Percentiles rank a stretch among this genome's conserved stretches.
Evolutionary conservation across 176 grass and related monocot species (phyloP).

Genomic region (Rhynchospora tenuis): DNA sequence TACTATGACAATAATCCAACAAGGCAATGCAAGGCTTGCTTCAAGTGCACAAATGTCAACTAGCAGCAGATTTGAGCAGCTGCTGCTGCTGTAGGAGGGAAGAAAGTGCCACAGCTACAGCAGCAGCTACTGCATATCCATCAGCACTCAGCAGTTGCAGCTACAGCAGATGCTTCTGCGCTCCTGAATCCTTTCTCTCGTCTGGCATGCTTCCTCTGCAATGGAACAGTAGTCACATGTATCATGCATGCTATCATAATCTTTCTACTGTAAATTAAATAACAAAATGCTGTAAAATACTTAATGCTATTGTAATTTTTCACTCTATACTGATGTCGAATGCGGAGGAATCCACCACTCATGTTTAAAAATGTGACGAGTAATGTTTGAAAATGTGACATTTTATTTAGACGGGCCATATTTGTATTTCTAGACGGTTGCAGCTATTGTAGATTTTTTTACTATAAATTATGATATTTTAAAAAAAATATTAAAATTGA

Average conservation of each 20-base stretch:
- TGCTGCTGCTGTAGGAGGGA: neutral
- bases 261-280: too few relatives aligned
- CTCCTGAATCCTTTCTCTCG: neutral
- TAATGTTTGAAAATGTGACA: too few relatives aligned
- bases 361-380: too few relatives aligned
- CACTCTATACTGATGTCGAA: too few relatives aligned
- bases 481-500: too few relatives aligned
- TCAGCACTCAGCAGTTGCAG: constrained; percentile 6
- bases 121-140: neutral
- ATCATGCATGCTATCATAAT: neutral
- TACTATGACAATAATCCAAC: constrained; percentile 9
- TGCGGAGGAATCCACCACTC: too few relatives aligned
- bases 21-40: neutral
- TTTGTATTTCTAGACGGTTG: too few relatives aligned
- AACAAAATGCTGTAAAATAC: too few relatives aligned
- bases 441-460: too few relatives aligned
- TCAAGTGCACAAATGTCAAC: constrained; percentile 2
- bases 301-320: too few relatives aligned
- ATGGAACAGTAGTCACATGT: neutral
- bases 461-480: too few relatives aligned
- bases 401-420: too few relatives aligned
- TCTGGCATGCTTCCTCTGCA: neutral
- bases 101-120: neutral
- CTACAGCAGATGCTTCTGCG: neutral
- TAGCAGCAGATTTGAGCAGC: neutral